phyloP scores from a whole-genome alignment of 129 eudicot genomes.

The Artemisia argyi region DNA sequence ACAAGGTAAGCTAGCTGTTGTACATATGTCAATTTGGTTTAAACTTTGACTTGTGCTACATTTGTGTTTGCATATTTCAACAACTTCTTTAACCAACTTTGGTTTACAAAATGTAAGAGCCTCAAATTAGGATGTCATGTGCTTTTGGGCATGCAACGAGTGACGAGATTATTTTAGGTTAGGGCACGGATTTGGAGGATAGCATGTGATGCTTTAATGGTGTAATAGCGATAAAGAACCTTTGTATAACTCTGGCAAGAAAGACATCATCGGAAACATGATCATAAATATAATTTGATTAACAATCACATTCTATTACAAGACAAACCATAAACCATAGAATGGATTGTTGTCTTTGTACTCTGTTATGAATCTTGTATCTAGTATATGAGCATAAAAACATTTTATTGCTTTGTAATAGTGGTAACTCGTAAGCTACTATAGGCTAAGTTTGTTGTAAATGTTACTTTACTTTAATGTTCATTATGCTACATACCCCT shows the following conservation, averaged over 20 bases:
- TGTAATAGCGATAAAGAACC: neutral
- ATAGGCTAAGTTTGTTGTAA: neutral
- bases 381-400: no score
- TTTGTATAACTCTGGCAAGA: neutral
- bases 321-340: neutral
- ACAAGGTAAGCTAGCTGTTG: neutral
- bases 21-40: conserved; percentile 16
- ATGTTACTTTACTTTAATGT: conserved; percentile 6
- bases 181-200: neutral
- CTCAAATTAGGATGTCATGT: conserved; percentile 2
- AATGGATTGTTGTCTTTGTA: neutral
- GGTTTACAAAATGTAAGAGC: no score
- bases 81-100: neutral
- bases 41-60: conserved; percentile 3
- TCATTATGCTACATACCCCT: conserved; percentile 16
- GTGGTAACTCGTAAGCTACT: neutral
- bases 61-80: neutral
- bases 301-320: neutral
- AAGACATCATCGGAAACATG: conserved; percentile 1
- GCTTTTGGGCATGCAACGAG: neutral
- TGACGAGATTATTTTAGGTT: conserved; percentile 5
- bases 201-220: conserved; percentile 1
- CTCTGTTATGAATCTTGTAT: neutral
- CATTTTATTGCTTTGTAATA: neutral
- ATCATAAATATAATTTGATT: neutral